A percentile compares a stretch with the other conserved stretches of the same genome.
phyloP scores from a whole-genome alignment of 371 early-diverging fungal genomes.

The Syncephalastrum monosporum region DNA sequence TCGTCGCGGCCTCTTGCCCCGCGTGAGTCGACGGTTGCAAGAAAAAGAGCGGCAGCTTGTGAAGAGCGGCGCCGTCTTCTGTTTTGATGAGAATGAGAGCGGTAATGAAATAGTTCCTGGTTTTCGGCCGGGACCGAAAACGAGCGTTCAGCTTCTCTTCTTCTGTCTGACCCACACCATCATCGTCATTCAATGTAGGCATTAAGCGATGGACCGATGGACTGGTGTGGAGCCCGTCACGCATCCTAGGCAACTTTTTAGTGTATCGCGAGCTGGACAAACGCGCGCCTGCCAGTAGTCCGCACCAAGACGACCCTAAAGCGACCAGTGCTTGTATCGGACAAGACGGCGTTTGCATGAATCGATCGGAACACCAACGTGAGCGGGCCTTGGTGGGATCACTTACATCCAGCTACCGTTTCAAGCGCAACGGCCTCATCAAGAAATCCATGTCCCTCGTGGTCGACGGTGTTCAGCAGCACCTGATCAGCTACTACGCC shows the following conservation, averaged over 20 bases:
- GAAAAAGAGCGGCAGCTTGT: slow-evolving; percentile 61
- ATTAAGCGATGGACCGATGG: slow-evolving; percentile 77
- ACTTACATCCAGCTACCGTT: slow-evolving; percentile 58
- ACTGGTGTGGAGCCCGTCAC: slow-evolving; percentile 60
- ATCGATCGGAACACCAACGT: slow-evolving; percentile 36
- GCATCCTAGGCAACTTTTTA: slow-evolving; percentile 57
- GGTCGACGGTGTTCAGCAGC: slow-evolving; percentile 70
- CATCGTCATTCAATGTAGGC: slow-evolving; percentile 9
- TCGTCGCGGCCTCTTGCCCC: slow-evolving; percentile 51
- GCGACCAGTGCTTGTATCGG: too few species aligned
- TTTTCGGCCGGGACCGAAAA: too few species aligned
- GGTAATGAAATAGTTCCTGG: slow-evolving; percentile 18
- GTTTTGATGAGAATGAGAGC: slow-evolving; percentile 70
- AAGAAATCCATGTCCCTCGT: slow-evolving; percentile 84
- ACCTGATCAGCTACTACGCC: slow-evolving; percentile 83
- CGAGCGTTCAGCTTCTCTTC: not conserved
- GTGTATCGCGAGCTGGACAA: slow-evolving; percentile 54
- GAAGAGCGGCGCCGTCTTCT: slow-evolving; percentile 64
- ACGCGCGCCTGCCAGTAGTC: slow-evolving; percentile 13
- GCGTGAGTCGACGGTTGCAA: slow-evolving; percentile 59
- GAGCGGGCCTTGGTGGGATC: slow-evolving; percentile 64
- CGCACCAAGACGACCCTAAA: too few species aligned
- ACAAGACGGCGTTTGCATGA: too few species aligned
- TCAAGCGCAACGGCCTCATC: slow-evolving; percentile 77
- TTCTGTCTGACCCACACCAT: not conserved